Conservation (phyloP, 345 rosid genomes). For the Microthlaspi erraticum region DNA sequence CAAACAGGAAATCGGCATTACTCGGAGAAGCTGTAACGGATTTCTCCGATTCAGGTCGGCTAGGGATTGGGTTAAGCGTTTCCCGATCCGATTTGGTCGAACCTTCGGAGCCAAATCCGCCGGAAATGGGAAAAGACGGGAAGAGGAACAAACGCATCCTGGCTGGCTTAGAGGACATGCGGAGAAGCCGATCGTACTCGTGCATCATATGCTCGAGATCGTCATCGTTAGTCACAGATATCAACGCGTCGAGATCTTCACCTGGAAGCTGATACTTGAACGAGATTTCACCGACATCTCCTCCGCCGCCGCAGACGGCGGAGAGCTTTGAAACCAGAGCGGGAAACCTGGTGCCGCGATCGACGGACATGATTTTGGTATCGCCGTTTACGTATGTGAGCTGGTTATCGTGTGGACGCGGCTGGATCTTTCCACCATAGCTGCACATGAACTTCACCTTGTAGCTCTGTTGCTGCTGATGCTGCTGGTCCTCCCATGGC, state of each 20-base stretch:
- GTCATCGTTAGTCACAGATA: constrained; percentile 89
- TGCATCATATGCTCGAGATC: constrained; percentile 95
- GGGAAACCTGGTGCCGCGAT: constrained; percentile 65
- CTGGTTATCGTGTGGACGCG: constrained; percentile 95
- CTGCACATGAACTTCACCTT: constrained; percentile 89
- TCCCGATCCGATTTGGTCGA: constrained; percentile 68
- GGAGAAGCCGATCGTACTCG: constrained; percentile 82
- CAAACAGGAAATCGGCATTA: constrained; percentile 76
- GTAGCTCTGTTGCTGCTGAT: constrained; percentile 33
- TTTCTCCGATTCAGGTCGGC: constrained; percentile 47
- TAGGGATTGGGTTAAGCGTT: constrained; percentile 60
- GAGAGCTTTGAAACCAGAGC: constrained; percentile 63
- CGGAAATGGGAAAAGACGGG: constrained; percentile 42
- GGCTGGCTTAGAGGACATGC: constrained; percentile 70
- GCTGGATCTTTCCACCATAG: constrained; percentile 95
- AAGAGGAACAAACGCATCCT: constrained; percentile 90
- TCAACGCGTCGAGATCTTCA: constrained; percentile 92
- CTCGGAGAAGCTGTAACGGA: constrained; percentile 43
- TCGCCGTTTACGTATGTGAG: constrained; percentile 86
- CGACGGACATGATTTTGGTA: constrained; percentile 86
- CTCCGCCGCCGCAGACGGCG: constrained; percentile 55
- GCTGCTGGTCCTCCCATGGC: constrained; percentile 77
- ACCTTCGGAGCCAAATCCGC: constrained; percentile 62
- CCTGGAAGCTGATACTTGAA: constrained; percentile 98
- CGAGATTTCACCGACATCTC: constrained; percentile 51